Evolutionary conservation across 2,329 filamentous ascomycete genomes (phyloP).

Genomic region (Aspergillus cejpii): DNA sequence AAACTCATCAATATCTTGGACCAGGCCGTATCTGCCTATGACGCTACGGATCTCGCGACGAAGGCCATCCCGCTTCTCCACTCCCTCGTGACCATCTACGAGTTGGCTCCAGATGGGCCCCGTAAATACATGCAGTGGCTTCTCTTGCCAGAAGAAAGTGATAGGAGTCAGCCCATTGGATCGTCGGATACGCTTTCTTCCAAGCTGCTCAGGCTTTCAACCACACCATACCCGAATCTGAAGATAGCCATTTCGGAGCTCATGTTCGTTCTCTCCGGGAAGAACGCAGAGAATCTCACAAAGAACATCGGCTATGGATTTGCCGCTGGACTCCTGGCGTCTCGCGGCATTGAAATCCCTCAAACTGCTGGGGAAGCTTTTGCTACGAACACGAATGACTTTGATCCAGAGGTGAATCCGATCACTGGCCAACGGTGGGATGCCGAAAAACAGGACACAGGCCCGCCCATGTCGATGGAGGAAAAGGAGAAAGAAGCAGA

Average conservation of each 20-base stretch:
- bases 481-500: constrained; percentile 93
- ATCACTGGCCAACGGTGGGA: constrained; percentile 79
- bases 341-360: constrained; percentile 73
- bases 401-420: constrained; percentile 57
- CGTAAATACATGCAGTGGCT: constrained; percentile 56
- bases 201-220: constrained; percentile 69
- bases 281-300: constrained; percentile 71
- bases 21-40: constrained; percentile 56
- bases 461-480: constrained; percentile 74
- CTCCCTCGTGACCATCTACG: constrained; percentile 64
- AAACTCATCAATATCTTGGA: constrained; percentile 66
- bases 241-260: constrained; percentile 69
- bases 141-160: constrained; percentile 69
- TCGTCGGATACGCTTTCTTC: constrained; percentile 67
- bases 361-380: constrained; percentile 55
- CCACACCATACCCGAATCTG: constrained; percentile 65
- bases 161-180: constrained; percentile 71
- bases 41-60: constrained; percentile 64
- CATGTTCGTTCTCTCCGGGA: constrained; percentile 79
- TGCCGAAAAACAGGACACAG: constrained; percentile 53
- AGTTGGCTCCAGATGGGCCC: constrained; percentile 57
- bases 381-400: constrained; percentile 28
- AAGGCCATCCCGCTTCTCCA: constrained; percentile 66
- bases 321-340: constrained; percentile 81
- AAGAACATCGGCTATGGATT: constrained; percentile 92